Conservation (phyloP, 805 yeast genomes). For the Yarrowia alimentaria region DNA sequence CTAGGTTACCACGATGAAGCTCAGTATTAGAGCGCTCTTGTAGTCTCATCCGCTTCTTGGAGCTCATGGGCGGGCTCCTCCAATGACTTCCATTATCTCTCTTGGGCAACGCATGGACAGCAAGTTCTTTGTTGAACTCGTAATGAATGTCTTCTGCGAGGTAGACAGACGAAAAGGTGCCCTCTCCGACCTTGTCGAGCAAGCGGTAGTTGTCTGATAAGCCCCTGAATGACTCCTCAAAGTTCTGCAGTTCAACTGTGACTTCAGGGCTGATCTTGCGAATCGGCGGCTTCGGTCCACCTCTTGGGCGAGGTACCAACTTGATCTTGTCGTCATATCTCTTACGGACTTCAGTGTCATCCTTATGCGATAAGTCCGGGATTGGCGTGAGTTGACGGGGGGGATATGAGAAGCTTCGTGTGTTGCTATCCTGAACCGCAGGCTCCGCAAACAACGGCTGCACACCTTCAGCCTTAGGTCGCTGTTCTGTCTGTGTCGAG, state of each 20-base stretch:
- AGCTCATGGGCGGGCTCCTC: constrained; percentile 17
- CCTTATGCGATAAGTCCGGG: constrained; percentile 18
- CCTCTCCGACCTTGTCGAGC: constrained; percentile 63
- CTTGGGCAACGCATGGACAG: not conserved
- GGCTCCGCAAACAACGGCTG: too few species aligned
- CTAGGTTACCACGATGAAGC: constrained; percentile 40
- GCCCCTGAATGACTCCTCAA: constrained; percentile 49
- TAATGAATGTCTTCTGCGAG: constrained; percentile 52
- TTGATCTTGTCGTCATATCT: too few species aligned
- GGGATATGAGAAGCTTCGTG: constrained; percentile 10
- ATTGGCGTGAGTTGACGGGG: constrained; percentile 8
- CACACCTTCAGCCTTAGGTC: too few species aligned
- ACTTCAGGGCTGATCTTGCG: constrained; percentile 25
- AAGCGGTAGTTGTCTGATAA: constrained; percentile 50
- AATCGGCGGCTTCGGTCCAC: too few species aligned
- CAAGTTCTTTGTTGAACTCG: constrained; percentile 39
- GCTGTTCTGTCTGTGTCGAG: too few species aligned
- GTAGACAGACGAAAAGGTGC: constrained; percentile 63
- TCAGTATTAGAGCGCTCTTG: constrained; percentile 10
- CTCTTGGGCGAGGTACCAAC: too few species aligned
- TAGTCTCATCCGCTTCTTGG: constrained; percentile 11
- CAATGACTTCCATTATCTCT: constrained; percentile 2
- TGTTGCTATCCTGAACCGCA: too few species aligned
- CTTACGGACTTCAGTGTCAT: too few species aligned
- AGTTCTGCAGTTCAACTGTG: constrained; percentile 31